Evolutionary conservation across 2,329 filamentous ascomycete species (phyloP).

Genomic region (Ciborinia camelliae): DNA sequence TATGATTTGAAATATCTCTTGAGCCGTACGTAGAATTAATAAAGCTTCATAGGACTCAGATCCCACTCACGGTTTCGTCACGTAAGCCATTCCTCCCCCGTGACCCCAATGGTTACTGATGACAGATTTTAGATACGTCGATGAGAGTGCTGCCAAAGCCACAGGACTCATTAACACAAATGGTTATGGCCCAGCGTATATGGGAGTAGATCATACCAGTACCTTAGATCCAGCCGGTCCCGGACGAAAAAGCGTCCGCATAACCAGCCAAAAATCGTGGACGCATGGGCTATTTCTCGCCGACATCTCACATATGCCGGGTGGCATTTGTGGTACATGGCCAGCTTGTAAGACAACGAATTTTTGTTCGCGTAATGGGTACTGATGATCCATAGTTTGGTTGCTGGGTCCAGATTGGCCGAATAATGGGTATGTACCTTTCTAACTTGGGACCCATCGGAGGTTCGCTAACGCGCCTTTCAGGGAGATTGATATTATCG

Average conservation of each 20-base stretch:
- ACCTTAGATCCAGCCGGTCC: slow-evolving; percentile 37
- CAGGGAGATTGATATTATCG: slow-evolving; percentile 18
- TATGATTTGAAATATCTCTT: neutral
- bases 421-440: slow-evolving; percentile 1
- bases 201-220: slow-evolving; percentile 65
- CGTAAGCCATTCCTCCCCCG: neutral
- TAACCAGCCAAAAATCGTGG: slow-evolving; percentile 61
- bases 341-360: slow-evolving; percentile 44
- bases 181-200: slow-evolving; percentile 50
- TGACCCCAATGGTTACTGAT: neutral
- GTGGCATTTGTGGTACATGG: slow-evolving; percentile 69
- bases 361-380: no score
- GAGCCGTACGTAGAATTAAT: neutral
- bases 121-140: neutral
- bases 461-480: neutral
- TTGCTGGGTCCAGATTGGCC: slow-evolving; percentile 16
- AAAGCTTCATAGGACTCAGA: neutral
- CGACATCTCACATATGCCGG: slow-evolving; percentile 63
- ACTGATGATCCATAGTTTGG: neutral
- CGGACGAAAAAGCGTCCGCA: slow-evolving; percentile 54
- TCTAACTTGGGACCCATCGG: neutral
- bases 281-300: slow-evolving; percentile 65
- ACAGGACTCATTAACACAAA: slow-evolving; percentile 26
- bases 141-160: neutral
- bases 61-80: slow-evolving; percentile 28